These are phyloP conservation scores for Flaveria trinervia DNA, from an alignment of 129 eudicot genomes.

Conservation along the genomic window DNA sequence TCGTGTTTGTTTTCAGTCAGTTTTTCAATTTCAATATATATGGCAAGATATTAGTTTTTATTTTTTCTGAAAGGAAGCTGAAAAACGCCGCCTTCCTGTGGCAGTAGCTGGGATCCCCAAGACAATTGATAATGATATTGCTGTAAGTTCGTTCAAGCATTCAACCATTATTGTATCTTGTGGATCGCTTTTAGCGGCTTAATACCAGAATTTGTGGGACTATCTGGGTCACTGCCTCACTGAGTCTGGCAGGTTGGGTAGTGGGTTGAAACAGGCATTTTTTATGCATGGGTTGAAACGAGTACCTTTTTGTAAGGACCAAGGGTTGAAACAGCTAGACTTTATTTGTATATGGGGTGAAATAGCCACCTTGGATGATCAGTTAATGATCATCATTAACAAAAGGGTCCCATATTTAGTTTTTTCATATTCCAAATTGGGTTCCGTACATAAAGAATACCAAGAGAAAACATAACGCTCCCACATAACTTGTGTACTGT, in stretches of 20 bases:
- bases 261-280: not conserved
- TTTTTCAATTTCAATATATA: constrained; percentile 9
- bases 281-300: not conserved
- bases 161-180: not conserved
- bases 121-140: constrained; percentile 97
- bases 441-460: not conserved
- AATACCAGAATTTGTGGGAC: not conserved
- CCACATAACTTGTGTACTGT: not conserved
- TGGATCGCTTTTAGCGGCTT: constrained; percentile 13
- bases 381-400: not conserved
- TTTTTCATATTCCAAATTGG: not conserved
- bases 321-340: constrained; percentile 3
- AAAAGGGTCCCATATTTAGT: not conserved
- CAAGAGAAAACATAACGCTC: not conserved
- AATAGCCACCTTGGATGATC: not conserved
- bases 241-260: not conserved
- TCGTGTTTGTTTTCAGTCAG: not conserved
- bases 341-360: not conserved
- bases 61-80: constrained; percentile 67
- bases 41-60: constrained; percentile 17
- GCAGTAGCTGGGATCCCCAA: constrained; percentile 96
- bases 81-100: constrained; percentile 74
- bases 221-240: not conserved
- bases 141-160: constrained; percentile 51
- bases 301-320: not conserved